These are phyloP conservation scores for Colletotrichum cuscutae DNA, from an alignment of 2,329 filamentous ascomycete species.

Conservation along the genomic window DNA sequence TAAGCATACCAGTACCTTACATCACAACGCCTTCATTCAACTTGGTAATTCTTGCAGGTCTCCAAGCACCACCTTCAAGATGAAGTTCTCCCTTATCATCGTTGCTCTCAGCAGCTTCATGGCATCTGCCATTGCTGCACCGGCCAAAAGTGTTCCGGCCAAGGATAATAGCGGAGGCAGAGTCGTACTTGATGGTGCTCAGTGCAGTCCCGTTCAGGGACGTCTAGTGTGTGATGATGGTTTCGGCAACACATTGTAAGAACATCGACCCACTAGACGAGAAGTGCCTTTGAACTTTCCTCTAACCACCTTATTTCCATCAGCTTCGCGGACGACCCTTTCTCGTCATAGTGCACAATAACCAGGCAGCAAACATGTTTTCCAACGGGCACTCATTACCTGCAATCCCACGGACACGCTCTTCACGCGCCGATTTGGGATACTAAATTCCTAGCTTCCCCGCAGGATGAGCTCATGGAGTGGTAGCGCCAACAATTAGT, in stretches of 20 bases:
- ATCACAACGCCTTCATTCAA: not conserved
- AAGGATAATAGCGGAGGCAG: conserved; percentile 18
- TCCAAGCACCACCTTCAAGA: not conserved
- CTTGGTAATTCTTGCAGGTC: not conserved
- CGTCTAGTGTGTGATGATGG: conserved; percentile 24
- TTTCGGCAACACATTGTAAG: conserved; percentile 23
- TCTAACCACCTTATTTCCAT: not conserved
- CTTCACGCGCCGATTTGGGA: not conserved
- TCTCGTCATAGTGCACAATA: conserved; percentile 7
- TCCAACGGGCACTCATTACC: not conserved
- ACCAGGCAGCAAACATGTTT: not conserved
- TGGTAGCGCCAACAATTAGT: not conserved
- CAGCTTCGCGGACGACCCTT: conserved; percentile 25
- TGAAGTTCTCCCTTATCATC: conserved; percentile 8
- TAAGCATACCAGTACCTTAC: not conserved
- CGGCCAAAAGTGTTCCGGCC: conserved; percentile 3
- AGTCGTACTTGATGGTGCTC: conserved; percentile 15
- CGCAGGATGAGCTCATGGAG: not conserved
- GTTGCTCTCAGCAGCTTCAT: not conserved
- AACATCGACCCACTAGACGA: not conserved
- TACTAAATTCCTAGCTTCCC: not conserved
- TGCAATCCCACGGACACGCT: not conserved
- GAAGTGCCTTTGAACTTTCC: not conserved
- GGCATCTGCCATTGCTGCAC: not conserved
- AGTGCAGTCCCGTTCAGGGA: conserved; percentile 26